phyloP scores from a whole-genome alignment of 352 stramenopile species.

The Phytopythium kandeliae region DNA sequence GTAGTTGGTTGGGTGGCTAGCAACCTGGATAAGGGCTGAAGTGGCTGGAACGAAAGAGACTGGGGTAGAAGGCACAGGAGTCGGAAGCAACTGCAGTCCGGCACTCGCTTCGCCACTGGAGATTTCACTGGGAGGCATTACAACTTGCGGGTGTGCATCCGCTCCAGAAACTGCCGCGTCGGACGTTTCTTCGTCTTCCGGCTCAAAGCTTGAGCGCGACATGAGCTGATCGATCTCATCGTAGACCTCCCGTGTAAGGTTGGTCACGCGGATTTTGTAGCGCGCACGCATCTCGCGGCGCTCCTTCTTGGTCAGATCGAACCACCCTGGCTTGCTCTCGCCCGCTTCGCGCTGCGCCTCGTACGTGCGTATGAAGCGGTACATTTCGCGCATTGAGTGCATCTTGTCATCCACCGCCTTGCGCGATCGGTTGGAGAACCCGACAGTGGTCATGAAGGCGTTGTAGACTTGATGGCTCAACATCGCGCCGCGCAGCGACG shows the following conservation, averaged over 20 bases:
- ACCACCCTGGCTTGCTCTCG: conserved; percentile 34
- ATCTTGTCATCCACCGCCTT: conserved; percentile 73
- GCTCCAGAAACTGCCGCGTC: neutral
- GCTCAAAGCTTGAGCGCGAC: conserved; percentile 18
- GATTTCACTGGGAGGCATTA: neutral
- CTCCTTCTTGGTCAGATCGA: conserved; percentile 47
- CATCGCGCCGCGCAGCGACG: conserved; percentile 26
- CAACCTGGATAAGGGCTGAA: neutral
- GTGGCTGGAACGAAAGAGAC: neutral
- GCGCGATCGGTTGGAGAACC: conserved; percentile 38
- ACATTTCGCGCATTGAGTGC: conserved; percentile 78
- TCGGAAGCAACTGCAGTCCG: too few species aligned
- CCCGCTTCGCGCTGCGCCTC: conserved; percentile 22
- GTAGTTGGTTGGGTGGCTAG: neutral
- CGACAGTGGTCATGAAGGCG: conserved; percentile 38
- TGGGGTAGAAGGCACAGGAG: too few species aligned
- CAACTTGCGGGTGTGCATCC: neutral
- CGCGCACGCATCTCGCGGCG: conserved; percentile 31
- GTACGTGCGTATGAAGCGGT: conserved; percentile 49
- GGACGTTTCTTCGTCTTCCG: neutral
- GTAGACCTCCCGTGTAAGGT: conserved; percentile 33
- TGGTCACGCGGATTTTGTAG: conserved; percentile 36
- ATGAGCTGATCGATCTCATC: conserved; percentile 38
- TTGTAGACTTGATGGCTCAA: conserved; percentile 52
- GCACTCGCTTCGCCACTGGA: neutral